A percentile compares a stretch with the other conserved stretches of the same genome.
phyloP scores from a whole-genome alignment of 2,329 filamentous ascomycete genomes.

The Fusarium anguioides region DNA sequence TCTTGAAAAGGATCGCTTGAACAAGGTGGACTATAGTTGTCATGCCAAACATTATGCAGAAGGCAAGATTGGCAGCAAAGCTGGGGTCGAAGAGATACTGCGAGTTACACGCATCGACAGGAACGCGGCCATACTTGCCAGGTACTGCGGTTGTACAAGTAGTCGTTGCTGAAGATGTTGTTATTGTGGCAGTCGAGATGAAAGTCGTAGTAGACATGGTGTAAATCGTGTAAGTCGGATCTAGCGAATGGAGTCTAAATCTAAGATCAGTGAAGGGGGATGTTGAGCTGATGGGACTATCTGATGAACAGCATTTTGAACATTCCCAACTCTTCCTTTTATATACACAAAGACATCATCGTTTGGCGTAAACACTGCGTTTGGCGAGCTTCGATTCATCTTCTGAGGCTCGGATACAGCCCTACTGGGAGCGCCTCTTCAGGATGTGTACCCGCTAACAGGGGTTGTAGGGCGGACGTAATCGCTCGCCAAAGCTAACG shows the following conservation, averaged over 20 bases:
- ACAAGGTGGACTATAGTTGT: constrained; percentile 44
- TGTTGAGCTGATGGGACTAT: constrained; percentile 4
- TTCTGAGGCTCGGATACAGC: constrained; percentile 21
- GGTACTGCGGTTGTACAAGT: constrained; percentile 51
- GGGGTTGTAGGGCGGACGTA: constrained; percentile 10
- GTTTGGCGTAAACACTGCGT: neutral
- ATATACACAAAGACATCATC: constrained; percentile 4
- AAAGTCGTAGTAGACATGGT: constrained; percentile 39
- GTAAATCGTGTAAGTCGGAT: constrained; percentile 13
- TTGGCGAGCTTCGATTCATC: neutral
- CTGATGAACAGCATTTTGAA: neutral
- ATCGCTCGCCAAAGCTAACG: constrained; percentile 38
- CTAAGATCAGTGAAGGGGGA: neutral
- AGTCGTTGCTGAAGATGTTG: constrained; percentile 44
- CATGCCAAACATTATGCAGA: constrained; percentile 48
- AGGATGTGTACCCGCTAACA: neutral
- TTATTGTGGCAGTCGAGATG: constrained; percentile 47
- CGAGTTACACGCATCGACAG: constrained; percentile 48
- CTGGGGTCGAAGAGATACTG: constrained; percentile 49
- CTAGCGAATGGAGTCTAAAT: neutral
- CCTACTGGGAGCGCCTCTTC: neutral
- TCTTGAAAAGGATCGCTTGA: constrained; percentile 48
- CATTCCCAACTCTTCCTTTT: constrained; percentile 11
- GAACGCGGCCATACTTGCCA: constrained; percentile 48
- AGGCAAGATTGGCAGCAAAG: constrained; percentile 50